Evolutionary conservation across 225 moss, liverwort and hornwort genomes (phyloP), one percentile per base, ranked within the genome.

Genomic region (Marchantia paleacea): DNA sequence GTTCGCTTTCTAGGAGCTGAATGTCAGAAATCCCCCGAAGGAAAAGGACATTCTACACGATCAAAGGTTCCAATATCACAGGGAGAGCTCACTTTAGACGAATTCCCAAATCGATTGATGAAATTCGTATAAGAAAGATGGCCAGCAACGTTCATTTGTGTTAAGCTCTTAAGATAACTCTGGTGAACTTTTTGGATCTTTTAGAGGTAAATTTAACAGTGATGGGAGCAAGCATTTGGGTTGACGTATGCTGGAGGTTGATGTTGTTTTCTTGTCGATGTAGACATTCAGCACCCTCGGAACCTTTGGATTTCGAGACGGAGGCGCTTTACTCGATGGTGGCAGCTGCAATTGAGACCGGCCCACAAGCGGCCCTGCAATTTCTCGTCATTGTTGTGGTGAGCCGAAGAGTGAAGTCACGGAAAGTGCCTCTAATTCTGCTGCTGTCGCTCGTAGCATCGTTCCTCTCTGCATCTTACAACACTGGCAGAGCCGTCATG

Each of bases 401-500:
- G 7, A 50, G 71, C 49, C 49, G 30, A 6, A 48, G 30, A 48
- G 20, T 22, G 7, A 19, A 47, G 16, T 3, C 49, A 9, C 16
- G 7, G 39, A 2, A 8, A 2, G 18, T 50, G 6, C 47, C 47
- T 4, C 31, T 50, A 12, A 50, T 18, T 71, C 49, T 71, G 13
- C 3, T 22, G 15, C 9, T 71, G 1, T 71, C 71, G 15, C 18
- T 71, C 20, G 7, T 71, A 20, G 71, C 71, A 19, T 48, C 71
- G 1, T 71, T 71, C 49, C 16, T 48, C 7, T 71, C 71, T 12
- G 71, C 19, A 49, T 9, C 14, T 47, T 71, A 71, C 71, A 71
- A 50, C 49, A 50, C 71, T 50, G 71, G 71, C 5, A 71, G 71
- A 22, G 71, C 71, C n/a, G 48, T 49, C 71, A 71, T 71, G 71